Conservation (phyloP, 495 filamentous ascomycete species). For the Tetracladium setigerum region DNA sequence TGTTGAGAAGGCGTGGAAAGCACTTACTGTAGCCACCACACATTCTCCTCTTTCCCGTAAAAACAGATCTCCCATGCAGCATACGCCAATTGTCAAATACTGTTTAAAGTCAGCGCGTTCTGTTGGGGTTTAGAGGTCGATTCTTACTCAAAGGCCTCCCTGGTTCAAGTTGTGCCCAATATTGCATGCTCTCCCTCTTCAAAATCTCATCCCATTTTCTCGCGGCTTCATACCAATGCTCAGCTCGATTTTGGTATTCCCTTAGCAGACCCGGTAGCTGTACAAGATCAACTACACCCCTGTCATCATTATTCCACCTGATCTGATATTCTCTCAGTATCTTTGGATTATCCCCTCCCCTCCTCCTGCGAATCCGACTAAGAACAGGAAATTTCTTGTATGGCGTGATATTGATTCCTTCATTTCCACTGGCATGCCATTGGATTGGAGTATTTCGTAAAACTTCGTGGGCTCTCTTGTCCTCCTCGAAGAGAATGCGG, state of each 20-base stretch:
- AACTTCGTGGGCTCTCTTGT: constrained; percentile 39
- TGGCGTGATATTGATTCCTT: constrained; percentile 70
- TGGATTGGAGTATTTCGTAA: constrained; percentile 48
- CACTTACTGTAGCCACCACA: constrained; percentile 84
- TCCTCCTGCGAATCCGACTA: constrained; percentile 34
- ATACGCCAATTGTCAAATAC: constrained; percentile 97
- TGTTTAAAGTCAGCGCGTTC: constrained; percentile 20
- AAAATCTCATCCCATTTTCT: constrained; percentile 55
- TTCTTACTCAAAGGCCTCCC: constrained; percentile 65
- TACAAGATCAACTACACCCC: constrained; percentile 48
- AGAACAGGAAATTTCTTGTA: constrained; percentile 60
- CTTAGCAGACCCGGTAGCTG: too few relatives aligned
- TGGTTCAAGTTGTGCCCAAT: constrained; percentile 70
- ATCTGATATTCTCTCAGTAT: constrained; percentile 66
- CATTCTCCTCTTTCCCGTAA: constrained; percentile 76
- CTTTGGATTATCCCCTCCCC: constrained; percentile 14
- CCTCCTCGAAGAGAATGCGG: constrained; percentile 36
- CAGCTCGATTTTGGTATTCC: constrained; percentile 32
- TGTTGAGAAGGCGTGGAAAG: neutral
- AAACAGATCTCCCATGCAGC: constrained; percentile 73
- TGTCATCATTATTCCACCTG: constrained; percentile 89
- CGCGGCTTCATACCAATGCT: constrained; percentile 71
- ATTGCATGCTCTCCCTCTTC: constrained; percentile 44
- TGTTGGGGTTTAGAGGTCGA: neutral
- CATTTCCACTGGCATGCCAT: constrained; percentile 78